Percentiles rank a stretch among this genome's conserved stretches.
Conservation (phyloP, 1,139 yeast genomes). For the Cylindricascospora bacillispora region DNA sequence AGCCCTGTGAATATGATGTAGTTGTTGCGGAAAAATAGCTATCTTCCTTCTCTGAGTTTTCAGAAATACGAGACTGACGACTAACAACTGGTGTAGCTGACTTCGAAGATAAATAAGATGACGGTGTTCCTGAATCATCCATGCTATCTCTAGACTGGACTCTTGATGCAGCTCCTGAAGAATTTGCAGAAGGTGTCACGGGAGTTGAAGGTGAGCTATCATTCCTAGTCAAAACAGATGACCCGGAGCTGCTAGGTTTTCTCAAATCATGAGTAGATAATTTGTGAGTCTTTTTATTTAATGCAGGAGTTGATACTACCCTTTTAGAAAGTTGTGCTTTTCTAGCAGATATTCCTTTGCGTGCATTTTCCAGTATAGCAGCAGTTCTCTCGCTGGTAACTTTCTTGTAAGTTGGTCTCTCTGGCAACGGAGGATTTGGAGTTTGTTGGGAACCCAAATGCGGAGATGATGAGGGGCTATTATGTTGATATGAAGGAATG, state of each 20-base stretch:
- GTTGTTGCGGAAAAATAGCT: neutral
- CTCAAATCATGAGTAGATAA: conserved; percentile 25
- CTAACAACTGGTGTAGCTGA: neutral
- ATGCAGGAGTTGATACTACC: neutral
- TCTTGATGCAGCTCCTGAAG: conserved; percentile 1
- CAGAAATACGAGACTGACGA: neutral
- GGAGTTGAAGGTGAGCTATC: conserved; percentile 9
- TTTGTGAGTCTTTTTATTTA: neutral
- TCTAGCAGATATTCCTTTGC: conserved; percentile 15
- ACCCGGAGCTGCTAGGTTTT: conserved; percentile 3
- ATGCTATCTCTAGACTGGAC: neutral
- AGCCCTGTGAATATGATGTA: too few relatives aligned
- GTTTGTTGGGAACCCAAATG: too few relatives aligned
- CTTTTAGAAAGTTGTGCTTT: conserved; percentile 11
- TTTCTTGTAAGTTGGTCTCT: conserved; percentile 12
- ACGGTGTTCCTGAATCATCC: conserved; percentile 1
- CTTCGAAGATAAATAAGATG: neutral
- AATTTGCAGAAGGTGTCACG: neutral
- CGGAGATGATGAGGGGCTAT: conserved; percentile 1
- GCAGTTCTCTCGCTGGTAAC: conserved; percentile 22
- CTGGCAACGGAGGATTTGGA: conserved; percentile 1
- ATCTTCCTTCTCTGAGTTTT: neutral
- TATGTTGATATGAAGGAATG: neutral
- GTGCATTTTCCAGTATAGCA: conserved; percentile 20
- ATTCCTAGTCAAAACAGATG: conserved; percentile 5